Conservation (phyloP, 208 protist species). For the Angomonas deanei region DNA sequence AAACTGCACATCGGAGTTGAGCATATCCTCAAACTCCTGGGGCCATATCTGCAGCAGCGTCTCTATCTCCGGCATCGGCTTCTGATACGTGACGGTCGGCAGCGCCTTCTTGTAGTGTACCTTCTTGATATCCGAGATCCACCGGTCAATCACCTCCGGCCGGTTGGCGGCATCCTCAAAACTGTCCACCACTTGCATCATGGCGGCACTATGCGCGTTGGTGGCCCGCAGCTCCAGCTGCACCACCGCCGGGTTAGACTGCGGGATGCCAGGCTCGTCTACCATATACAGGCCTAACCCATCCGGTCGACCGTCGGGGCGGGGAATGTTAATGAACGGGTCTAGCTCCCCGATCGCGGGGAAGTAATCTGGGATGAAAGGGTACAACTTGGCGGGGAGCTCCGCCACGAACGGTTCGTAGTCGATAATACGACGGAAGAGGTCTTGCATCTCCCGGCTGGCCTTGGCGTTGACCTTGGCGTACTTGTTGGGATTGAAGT, state of each 20-base stretch:
- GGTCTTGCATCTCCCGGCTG: constrained; percentile 91
- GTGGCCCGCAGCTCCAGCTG: constrained; percentile 83
- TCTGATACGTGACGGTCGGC: constrained; percentile 94
- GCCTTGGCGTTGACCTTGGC: constrained; percentile 75
- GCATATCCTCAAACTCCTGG: constrained; percentile 90
- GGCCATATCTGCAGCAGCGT: constrained; percentile 95
- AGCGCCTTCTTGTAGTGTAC: constrained; percentile 94
- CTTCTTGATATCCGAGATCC: constrained; percentile 95
- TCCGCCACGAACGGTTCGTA: constrained; percentile 94
- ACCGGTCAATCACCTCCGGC: constrained; percentile 91
- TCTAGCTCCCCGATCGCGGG: constrained; percentile 96
- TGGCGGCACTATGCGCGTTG: constrained; percentile 49
- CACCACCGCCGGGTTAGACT: constrained; percentile 95
- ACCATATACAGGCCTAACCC: constrained; percentile 92
- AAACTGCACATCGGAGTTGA: constrained; percentile 87
- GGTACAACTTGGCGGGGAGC: constrained; percentile 92
- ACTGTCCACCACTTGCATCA: constrained; percentile 83
- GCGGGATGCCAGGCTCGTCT: constrained; percentile 94
- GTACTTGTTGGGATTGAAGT: constrained; percentile 90
- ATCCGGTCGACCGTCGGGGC: constrained; percentile 88
- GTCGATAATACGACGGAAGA: constrained; percentile 94
- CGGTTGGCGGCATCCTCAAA: constrained; percentile 95
- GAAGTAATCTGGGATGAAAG: constrained; percentile 98
- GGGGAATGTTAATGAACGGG: constrained; percentile 95
- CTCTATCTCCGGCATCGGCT: constrained; percentile 96